Evolutionary conservation across 805 yeast genomes (phyloP).

Genomic region (Metschnikowia henanensis): DNA sequence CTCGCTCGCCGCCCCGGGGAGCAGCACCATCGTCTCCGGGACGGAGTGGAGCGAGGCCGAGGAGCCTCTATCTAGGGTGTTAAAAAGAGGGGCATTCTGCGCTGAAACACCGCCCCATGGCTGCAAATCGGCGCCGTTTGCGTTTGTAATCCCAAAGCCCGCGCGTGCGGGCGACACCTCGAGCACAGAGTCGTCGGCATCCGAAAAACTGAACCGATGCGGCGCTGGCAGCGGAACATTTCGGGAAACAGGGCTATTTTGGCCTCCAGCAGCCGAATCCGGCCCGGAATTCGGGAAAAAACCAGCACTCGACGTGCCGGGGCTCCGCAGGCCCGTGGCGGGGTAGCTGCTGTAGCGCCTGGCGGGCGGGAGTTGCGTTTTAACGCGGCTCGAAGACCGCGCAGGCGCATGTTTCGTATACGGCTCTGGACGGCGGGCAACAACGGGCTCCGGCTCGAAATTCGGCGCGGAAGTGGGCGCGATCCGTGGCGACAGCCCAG

Average conservation of each 20-base stretch:
- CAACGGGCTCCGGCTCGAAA: neutral
- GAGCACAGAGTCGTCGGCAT: constrained; percentile 26
- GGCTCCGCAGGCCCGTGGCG: too few relatives aligned
- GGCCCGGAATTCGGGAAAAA: too few relatives aligned
- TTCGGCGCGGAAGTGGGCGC: neutral
- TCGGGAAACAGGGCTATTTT: neutral
- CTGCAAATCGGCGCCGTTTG: too few relatives aligned
- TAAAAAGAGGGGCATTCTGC: too few relatives aligned
- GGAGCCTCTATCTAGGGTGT: too few relatives aligned
- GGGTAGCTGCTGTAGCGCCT: constrained; percentile 10
- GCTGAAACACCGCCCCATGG: neutral
- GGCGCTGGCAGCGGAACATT: neutral
- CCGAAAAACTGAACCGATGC: constrained; percentile 25
- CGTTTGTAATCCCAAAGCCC: too few relatives aligned
- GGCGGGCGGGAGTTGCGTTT: constrained; percentile 7
- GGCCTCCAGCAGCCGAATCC: neutral
- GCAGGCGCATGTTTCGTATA: neutral
- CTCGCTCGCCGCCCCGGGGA: neutral
- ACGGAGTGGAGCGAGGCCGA: too few relatives aligned
- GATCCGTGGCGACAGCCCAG: neutral
- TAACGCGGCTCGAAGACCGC: constrained; percentile 3
- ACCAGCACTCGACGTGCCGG: too few relatives aligned
- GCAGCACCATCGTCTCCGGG: neutral
- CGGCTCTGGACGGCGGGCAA: neutral
- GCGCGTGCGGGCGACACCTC: constrained; percentile 18